A percentile compares a stretch with the other conserved stretches of the same genome.
Conservation (phyloP, 352 stramenopile species). For the Globisporangium emineosum region DNA sequence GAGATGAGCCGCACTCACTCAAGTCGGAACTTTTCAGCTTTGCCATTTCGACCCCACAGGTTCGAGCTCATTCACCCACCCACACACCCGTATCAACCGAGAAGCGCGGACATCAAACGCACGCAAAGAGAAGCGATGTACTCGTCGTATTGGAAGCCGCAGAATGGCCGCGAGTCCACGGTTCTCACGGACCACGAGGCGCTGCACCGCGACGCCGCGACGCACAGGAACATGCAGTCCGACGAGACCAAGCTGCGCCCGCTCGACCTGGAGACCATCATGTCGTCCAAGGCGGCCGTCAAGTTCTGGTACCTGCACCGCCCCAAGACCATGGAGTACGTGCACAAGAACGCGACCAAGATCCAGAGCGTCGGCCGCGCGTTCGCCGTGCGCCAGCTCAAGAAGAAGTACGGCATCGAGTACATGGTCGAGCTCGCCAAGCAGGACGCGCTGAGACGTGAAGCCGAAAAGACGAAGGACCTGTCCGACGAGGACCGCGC, state of each 20-base stretch:
- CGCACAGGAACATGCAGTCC: constrained; percentile 77
- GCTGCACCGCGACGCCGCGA: constrained; percentile 73
- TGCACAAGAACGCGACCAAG: constrained; percentile 87
- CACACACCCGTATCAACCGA: constrained; percentile 5
- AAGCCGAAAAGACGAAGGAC: constrained; percentile 61
- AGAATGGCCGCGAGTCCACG: constrained; percentile 65
- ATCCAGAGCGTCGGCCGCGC: constrained; percentile 78
- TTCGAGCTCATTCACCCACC: background rate
- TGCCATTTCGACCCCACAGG: background rate
- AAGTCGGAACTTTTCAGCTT: constrained; percentile 9
- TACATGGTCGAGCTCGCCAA: constrained; percentile 77
- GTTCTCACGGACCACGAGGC: constrained; percentile 82
- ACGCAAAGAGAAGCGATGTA: constrained; percentile 46
- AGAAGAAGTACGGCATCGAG: constrained; percentile 72
- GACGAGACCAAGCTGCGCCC: constrained; percentile 75
- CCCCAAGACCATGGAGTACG: constrained; percentile 87
- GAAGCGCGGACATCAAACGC: background rate
- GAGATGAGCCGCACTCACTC: background rate
- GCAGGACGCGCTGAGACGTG: constrained; percentile 57
- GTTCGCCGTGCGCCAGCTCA: constrained; percentile 72
- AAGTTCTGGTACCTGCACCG: constrained; percentile 90
- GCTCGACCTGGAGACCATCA: constrained; percentile 85
- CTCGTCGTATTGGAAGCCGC: constrained; percentile 84
- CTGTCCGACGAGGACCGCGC: constrained; percentile 60
- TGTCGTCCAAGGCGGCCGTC: constrained; percentile 82